Conservation (phyloP, 2,329 filamentous ascomycete genomes). For the Hortaea sp. region DNA sequence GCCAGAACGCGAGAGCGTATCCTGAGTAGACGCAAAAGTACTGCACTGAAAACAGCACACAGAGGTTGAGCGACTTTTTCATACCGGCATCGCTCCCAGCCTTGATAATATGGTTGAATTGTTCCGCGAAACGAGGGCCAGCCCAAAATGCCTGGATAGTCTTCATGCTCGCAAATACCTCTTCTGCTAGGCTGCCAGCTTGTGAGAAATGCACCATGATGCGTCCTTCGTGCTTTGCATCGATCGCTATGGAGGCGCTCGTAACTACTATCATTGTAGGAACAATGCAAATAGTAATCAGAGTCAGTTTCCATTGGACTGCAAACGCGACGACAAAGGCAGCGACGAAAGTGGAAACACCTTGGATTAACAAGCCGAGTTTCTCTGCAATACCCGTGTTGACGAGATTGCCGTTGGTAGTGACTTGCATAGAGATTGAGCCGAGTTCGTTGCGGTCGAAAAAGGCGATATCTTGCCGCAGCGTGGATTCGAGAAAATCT, state of each 20-base stretch:
- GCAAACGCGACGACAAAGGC: constrained; percentile 32
- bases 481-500: constrained; percentile 54
- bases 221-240: constrained; percentile 26
- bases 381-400: constrained; percentile 35
- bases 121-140: too few species aligned
- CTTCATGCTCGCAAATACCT: constrained; percentile 81
- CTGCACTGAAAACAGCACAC: constrained; percentile 32
- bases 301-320: constrained; percentile 34
- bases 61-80: constrained; percentile 35
- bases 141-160: constrained; percentile 86
- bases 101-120: constrained; percentile 34
- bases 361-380: constrained; percentile 24
- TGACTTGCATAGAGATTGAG: neutral
- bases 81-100: constrained; percentile 34
- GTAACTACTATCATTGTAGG: constrained; percentile 32
- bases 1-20: constrained; percentile 34
- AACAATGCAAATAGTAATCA: constrained; percentile 39
- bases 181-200: constrained; percentile 75
- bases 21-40: constrained; percentile 34
- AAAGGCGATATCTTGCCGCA: constrained; percentile 56
- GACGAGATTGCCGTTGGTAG: constrained; percentile 11
- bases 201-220: too few species aligned
- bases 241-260: constrained; percentile 25
- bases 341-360: constrained; percentile 29
- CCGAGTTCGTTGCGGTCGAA: constrained; percentile 40